A percentile compares a stretch with the other conserved stretches of the same genome.
phyloP scores from a whole-genome alignment of 2,329 filamentous ascomycete genomes.

The Capronia americana region DNA sequence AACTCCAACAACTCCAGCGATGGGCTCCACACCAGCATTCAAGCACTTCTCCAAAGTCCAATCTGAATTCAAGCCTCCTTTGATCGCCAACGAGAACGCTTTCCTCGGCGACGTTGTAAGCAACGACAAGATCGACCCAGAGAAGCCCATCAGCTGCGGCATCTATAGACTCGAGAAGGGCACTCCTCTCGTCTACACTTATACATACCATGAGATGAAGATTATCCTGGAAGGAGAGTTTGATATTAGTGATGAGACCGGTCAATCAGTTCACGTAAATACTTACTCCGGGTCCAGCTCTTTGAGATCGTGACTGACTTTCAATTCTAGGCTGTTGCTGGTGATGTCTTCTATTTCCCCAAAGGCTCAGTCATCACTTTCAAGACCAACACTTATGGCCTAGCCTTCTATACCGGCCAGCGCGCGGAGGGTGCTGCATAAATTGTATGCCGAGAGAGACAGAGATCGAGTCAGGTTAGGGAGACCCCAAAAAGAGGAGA shows the following conservation, averaged over 20 bases:
- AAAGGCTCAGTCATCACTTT: constrained; percentile 72
- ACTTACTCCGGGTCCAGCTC: not conserved
- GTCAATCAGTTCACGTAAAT: constrained; percentile 48
- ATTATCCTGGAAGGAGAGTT: constrained; percentile 73
- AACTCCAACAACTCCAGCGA: constrained; percentile 11
- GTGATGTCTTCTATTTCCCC: constrained; percentile 73
- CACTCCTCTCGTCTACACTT: constrained; percentile 70
- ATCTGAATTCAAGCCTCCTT: constrained; percentile 65
- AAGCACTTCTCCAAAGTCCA: constrained; percentile 65
- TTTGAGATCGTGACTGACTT: constrained; percentile 3
- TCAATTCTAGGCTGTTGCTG: constrained; percentile 57
- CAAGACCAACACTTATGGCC: constrained; percentile 66
- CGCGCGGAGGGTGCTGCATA: constrained; percentile 42
- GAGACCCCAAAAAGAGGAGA: constrained; percentile 7
- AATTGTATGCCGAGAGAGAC: not conserved
- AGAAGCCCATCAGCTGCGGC: constrained; percentile 67
- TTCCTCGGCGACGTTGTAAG: constrained; percentile 69
- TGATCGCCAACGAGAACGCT: constrained; percentile 72
- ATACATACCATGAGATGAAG: constrained; percentile 76
- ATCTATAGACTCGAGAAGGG: constrained; percentile 73
- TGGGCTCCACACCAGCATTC: constrained; percentile 35
- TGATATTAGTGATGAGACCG: constrained; percentile 68
- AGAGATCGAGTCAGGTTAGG: not conserved
- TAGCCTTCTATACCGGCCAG: constrained; percentile 62
- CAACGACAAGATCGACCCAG: constrained; percentile 61